Evolutionary conservation across 352 stramenopile genomes (phyloP), one percentile per base, ranked within the genome.

Genomic region (Globisporangium rhizosaccharum): DNA sequence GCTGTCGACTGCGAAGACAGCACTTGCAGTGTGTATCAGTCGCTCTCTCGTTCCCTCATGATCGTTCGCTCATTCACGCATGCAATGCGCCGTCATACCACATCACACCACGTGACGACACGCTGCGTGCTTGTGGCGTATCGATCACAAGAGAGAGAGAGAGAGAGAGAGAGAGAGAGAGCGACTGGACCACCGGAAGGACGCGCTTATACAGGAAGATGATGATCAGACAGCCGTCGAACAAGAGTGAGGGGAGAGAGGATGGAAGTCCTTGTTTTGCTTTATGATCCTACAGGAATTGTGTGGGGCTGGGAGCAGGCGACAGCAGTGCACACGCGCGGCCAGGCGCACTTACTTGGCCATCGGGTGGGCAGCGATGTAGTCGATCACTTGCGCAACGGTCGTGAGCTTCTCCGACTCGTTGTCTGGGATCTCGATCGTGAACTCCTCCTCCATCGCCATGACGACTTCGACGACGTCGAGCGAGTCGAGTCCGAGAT

Each of bases 401-500:
- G 93, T 98, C 20, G 89, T 75, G 71, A 99, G 98, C 82, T 99
- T 99, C 76, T 99, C 98, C 51, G 97, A 97, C 79, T 99, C 97
- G 62, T 96, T 97, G 89, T 99, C 97, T 51, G 98, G 97, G 81
- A 99, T 99, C 79, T 99, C 97, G 75, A 99, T 98, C 57, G 93
- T 97, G 83, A 99, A 99, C 81, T 99, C 98, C 74, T 99, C 97
- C 79, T 99, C 97, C 76, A 99, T 98, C 47, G 97, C 97, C 97
- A 99, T 99, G 53, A 99, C 95, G 62, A 97, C 84, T 71, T 96
- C 85, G 18, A 96, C 87, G 49, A 92, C 84, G 82, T 99, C 97
- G 56, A 99, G 89, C 60, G 97, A 99, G 81, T 99, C 97, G 52
- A 99, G 86, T 51, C 96, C 96, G 51, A 99, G 86, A 82, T 99